Evolutionary conservation across 192 early-diverging fungal species (phyloP).

Genomic region (Cladochytrium replicatum): DNA sequence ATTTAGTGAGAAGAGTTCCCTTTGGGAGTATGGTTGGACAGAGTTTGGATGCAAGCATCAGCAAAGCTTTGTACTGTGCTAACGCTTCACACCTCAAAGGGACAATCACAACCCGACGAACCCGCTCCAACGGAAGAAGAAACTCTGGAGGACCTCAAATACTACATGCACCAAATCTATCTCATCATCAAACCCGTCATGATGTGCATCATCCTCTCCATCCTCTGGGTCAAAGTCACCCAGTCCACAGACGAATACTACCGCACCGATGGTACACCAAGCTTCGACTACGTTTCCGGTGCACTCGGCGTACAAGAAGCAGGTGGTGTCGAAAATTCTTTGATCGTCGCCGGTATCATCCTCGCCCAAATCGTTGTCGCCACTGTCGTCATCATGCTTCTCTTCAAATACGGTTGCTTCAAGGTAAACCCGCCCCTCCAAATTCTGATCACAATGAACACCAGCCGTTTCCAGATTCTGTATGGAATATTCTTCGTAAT

Average conservation of each 20-base stretch:
- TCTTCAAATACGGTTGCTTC: constrained; percentile 68
- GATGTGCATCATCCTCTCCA: constrained; percentile 60
- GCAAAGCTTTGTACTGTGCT: too few relatives aligned
- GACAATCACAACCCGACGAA: too few relatives aligned
- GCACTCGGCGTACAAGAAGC: constrained; percentile 11
- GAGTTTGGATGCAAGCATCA: too few relatives aligned
- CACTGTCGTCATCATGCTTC: constrained; percentile 61
- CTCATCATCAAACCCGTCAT: constrained; percentile 72
- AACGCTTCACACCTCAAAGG: too few relatives aligned
- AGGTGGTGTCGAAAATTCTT: constrained; percentile 14
- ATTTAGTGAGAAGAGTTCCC: too few relatives aligned
- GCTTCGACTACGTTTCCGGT: constrained; percentile 5
- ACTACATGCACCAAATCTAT: constrained; percentile 73
- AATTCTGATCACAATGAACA: background rate
- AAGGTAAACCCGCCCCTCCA: constrained; percentile 55
- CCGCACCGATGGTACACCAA: constrained; percentile 20
- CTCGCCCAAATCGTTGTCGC: constrained; percentile 69
- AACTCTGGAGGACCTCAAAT: constrained; percentile 55
- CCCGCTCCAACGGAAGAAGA: too few relatives aligned
- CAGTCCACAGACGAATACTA: constrained; percentile 37
- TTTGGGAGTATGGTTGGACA: too few relatives aligned
- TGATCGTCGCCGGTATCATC: constrained; percentile 57
- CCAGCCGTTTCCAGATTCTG: constrained; percentile 36
- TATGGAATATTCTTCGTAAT: constrained; percentile 67
- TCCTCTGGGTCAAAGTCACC: constrained; percentile 78